These are phyloP conservation scores for Leccinum broughii DNA, from an alignment of 768 basidiomycete genomes.

Conservation along the genomic window DNA sequence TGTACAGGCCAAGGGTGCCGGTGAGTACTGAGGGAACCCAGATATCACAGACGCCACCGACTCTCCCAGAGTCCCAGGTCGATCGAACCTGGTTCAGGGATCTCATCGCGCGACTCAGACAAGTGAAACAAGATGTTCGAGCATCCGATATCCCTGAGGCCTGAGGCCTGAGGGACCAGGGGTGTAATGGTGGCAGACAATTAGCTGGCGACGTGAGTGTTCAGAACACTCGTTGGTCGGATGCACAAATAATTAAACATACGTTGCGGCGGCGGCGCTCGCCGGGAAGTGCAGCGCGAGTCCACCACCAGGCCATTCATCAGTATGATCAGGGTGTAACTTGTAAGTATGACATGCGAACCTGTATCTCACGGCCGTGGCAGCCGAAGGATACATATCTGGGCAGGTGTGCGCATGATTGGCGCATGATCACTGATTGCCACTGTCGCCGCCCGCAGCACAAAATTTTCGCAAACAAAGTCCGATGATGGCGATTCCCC, in stretches of 20 bases:
- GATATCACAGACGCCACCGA: no score
- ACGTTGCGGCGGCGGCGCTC: no score
- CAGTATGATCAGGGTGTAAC: not conserved
- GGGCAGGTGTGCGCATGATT: not conserved
- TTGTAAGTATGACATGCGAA: not conserved
- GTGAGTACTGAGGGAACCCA: no score
- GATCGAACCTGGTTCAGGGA: not conserved
- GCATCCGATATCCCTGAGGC: not conserved
- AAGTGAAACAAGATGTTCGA: not conserved
- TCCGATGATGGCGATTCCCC: not conserved
- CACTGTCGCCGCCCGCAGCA: not conserved
- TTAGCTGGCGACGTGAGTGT: not conserved
- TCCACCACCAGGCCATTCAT: no score
- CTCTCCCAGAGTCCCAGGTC: no score
- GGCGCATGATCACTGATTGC: not conserved
- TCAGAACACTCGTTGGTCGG: no score
- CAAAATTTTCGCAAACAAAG: not conserved
- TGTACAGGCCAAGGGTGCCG: no score
- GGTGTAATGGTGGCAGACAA: not conserved
- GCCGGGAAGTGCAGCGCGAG: no score
- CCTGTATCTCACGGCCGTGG: not conserved
- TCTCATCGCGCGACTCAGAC: not conserved
- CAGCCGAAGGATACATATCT: not conserved
- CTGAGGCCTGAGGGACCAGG: not conserved
- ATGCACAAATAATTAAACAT: no score